Conservation (phyloP, 2,329 filamentous ascomycete species). For the Chrysosporium queenslandicum region DNA sequence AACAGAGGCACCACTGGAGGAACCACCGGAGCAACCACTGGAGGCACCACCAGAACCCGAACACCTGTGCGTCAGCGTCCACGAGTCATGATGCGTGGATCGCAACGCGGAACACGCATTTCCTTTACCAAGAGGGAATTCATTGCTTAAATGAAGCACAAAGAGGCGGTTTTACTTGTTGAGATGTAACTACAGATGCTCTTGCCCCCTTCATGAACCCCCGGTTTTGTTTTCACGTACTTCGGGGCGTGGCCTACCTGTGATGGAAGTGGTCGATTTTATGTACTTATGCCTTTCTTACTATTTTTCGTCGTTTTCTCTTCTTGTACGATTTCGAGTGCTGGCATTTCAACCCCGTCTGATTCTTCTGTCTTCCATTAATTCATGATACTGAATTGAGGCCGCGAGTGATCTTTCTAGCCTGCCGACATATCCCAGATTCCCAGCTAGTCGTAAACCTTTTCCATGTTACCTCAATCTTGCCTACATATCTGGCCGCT, state of each 20-base stretch:
- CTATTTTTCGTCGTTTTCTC: background rate
- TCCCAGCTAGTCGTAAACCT: no score
- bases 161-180: background rate
- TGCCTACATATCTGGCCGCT: no score
- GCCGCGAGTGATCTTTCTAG: background rate
- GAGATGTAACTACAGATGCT: background rate
- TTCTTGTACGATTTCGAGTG: slow-evolving; percentile 8
- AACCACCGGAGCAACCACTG: background rate
- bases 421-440: background rate
- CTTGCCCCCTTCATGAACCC: background rate
- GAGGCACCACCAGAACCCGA: background rate
- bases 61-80: background rate
- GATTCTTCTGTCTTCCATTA: background rate
- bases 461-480: no score
- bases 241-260: background rate
- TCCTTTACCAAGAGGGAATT: slow-evolving; percentile 4
- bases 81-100: background rate
- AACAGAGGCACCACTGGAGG: slow-evolving; percentile 4
- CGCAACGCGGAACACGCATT: background rate
- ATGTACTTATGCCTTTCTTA: slow-evolving; percentile 9
- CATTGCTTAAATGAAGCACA: slow-evolving; percentile 2
- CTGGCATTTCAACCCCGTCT: background rate
- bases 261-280: background rate
- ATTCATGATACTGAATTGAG: background rate
- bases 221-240: background rate